Percentiles rank a stretch among this genome's conserved stretches.
Evolutionary conservation across 2,329 filamentous ascomycete species (phyloP).

Genomic region (Simplicillium aogashimaense): DNA sequence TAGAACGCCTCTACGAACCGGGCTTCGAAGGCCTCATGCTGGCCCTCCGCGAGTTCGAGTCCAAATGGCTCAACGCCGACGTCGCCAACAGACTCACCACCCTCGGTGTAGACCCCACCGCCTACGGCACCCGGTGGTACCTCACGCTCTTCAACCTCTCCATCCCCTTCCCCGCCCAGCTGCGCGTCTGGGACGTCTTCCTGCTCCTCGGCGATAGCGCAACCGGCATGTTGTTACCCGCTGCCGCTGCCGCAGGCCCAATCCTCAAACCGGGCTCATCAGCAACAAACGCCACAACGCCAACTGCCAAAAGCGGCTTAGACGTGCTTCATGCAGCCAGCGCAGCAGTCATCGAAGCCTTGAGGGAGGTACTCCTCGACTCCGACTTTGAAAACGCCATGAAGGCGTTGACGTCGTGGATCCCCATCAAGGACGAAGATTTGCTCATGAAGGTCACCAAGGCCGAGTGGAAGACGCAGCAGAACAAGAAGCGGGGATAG

Average conservation of each 20-base stretch:
- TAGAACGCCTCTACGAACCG: slow-evolving; percentile 73
- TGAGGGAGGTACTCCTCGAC: slow-evolving; percentile 78
- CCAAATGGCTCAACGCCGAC: slow-evolving; percentile 71
- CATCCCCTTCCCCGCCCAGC: slow-evolving; percentile 85
- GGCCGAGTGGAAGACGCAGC: slow-evolving; percentile 69
- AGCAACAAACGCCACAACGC: slow-evolving; percentile 8
- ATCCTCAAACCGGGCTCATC: slow-evolving; percentile 4
- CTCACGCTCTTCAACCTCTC: slow-evolving; percentile 95
- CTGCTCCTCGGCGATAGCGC: slow-evolving; percentile 78
- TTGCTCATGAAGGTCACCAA: slow-evolving; percentile 83
- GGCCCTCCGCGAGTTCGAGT: slow-evolving; percentile 76
- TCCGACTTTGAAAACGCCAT: slow-evolving; percentile 97
- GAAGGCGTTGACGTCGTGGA: slow-evolving; percentile 91
- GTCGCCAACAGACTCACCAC: slow-evolving; percentile 71
- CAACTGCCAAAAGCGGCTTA: slow-evolving; percentile 39
- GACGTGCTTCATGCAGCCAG: slow-evolving; percentile 85
- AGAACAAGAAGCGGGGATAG: slow-evolving; percentile 29
- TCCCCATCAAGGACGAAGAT: slow-evolving; percentile 90
- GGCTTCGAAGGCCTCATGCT: slow-evolving; percentile 84
- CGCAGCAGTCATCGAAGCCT: slow-evolving; percentile 82
- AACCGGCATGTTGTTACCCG: slow-evolving; percentile 19
- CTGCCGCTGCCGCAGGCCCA: slow-evolving; percentile 5
- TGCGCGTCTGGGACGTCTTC: slow-evolving; percentile 96
- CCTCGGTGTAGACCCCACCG: slow-evolving; percentile 71
- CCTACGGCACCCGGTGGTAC: slow-evolving; percentile 97